These are phyloP conservation scores for Neofusicoccum ribis DNA, from an alignment of 2,329 filamentous ascomycete species.

Conservation along the genomic window DNA sequence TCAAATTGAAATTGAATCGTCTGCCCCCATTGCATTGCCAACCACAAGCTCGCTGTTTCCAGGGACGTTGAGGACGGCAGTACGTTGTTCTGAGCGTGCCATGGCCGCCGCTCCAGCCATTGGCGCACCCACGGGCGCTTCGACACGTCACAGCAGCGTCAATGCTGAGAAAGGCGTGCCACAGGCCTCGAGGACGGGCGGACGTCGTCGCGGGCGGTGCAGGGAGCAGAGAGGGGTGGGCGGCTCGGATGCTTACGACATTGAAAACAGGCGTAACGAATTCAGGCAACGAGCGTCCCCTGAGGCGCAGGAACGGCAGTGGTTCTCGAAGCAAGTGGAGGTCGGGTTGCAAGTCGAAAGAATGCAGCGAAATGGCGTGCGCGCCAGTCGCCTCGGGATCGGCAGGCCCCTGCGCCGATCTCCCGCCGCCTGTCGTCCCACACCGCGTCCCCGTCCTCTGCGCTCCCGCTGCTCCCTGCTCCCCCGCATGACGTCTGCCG, in stretches of 20 bases:
- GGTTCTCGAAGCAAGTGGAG: not conserved
- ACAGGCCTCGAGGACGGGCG: no score
- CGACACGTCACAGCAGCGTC: no score
- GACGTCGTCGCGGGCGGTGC: not conserved
- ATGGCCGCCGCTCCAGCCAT: no score
- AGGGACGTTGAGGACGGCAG: not conserved
- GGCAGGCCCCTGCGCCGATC: conserved; percentile 5
- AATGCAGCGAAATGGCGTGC: not conserved
- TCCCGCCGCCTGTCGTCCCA: not conserved
- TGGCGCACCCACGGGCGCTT: no score
- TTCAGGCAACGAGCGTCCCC: not conserved
- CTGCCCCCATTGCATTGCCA: not conserved
- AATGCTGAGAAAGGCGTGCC: no score
- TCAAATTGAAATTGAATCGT: no score
- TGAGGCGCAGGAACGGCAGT: not conserved
- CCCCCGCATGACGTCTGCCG: not conserved
- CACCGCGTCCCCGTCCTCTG: not conserved
- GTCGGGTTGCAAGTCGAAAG: not conserved
- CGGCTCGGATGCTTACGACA: not conserved
- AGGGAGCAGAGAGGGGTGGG: not conserved
- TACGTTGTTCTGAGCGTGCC: no score
- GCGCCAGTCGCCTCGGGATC: not conserved
- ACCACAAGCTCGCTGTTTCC: not conserved
- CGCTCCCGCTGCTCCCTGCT: not conserved
- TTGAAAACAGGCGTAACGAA: conserved; percentile 2